phyloP scores from a whole-genome alignment of 2,329 filamentous ascomycete species.

The Penicillium sp. region DNA sequence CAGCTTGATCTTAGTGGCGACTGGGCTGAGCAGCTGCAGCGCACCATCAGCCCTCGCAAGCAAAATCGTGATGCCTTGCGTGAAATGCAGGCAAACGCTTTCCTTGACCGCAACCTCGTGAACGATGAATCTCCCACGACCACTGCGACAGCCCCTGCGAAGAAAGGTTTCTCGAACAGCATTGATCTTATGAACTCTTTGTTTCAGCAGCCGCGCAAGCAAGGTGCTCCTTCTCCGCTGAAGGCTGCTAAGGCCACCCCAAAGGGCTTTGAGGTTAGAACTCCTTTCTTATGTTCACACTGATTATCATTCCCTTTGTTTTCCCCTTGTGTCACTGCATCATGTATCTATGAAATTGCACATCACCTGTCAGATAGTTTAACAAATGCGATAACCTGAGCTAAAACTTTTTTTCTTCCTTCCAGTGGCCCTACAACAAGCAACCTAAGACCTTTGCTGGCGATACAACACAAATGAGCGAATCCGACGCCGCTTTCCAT shows the following conservation, averaged over 20 bases:
- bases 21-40: constrained; percentile 91
- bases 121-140: constrained; percentile 36
- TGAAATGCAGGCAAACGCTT: constrained; percentile 62
- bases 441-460: constrained; percentile 67
- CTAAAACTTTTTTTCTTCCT: constrained; percentile 37
- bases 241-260: constrained; percentile 57
- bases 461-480: constrained; percentile 61
- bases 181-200: constrained; percentile 97
- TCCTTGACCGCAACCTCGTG: constrained; percentile 49
- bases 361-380: constrained; percentile 28
- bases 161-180: constrained; percentile 74
- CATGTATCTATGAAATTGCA: constrained; percentile 24
- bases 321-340: constrained; percentile 46
- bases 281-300: constrained; percentile 31
- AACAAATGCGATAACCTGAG: constrained; percentile 41
- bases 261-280: constrained; percentile 87
- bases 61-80: constrained; percentile 74
- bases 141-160: constrained; percentile 27
- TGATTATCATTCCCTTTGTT: constrained; percentile 37
- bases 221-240: constrained; percentile 49
- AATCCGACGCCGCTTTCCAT: constrained; percentile 67
- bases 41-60: constrained; percentile 91
- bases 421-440: constrained; percentile 85
- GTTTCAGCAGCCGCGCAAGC: constrained; percentile 66
- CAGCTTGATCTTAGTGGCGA: constrained; percentile 67